Base-by-base conservation (phyloP, 345 rosid genomes). In the Eucalyptus coolabah region DNA sequence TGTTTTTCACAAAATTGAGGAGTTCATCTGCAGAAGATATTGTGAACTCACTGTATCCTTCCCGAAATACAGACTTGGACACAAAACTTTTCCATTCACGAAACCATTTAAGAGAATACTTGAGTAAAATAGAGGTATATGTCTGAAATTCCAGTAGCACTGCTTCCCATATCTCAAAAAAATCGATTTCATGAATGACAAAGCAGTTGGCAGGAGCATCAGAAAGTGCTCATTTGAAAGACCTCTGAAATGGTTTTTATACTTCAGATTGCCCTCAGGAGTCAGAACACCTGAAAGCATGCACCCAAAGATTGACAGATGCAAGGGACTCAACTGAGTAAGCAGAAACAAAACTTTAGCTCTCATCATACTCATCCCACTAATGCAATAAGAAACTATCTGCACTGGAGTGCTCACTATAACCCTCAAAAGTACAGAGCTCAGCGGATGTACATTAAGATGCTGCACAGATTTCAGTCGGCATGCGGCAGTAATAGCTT, bases 121-220 rank as follows among this genome's bases (percentile, higher is more conserved):
- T 12, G 96, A 93, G 92, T 95, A 98, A 90, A 92, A 91, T 18
- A 94, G 92, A 89, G 97, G 89, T 87, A 97, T 92, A 87, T 77
- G 86, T 88, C 89, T 80, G 90, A 94, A 89, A 47, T 89, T 93
- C 90, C 89, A 87, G 88, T 82, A 86, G 87, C 90, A 89, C 17
- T 93, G 93, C 94, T 91, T 94, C 56, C 91, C 94, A 77, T 91
- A 94, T 91, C 93, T 94, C 89, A 89, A 67, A 90, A 91, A 87
- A 89, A 89, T 85, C 21, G 95, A 92, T 88, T 92, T 88, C 91
- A 95, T 67, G 91, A 94, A 96, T 34, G 95, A 95, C 88, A 94
- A 90, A 86, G 93, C 94, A 89, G 96, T 94, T 86, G 99, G 99
- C 82, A 98, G 96, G 89, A 96, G 96, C 95, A 93, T 90, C 88